Percentiles rank a stretch among this genome's conserved stretches.
Evolutionary conservation across 306 rosid species (phyloP).

Genomic region (Urtica urens): DNA sequence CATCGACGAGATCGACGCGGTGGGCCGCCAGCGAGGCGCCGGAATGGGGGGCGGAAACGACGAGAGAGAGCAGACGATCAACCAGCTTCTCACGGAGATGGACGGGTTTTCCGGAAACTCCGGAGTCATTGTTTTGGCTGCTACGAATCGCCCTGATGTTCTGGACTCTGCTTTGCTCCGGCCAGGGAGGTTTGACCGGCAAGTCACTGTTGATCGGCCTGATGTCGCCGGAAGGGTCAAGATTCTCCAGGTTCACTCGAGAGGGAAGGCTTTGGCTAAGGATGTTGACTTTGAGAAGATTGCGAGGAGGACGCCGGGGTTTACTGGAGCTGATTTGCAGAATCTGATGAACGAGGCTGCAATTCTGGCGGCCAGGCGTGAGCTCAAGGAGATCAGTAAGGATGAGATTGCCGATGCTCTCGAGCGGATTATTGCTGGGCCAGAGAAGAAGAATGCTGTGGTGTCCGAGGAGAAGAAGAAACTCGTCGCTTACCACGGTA

Average conservation of each 20-base stretch:
- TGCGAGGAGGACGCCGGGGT: slow-evolving; percentile 94
- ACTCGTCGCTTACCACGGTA: slow-evolving; percentile 76
- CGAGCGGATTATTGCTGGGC: slow-evolving; percentile 95
- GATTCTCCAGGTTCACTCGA: slow-evolving; percentile 94
- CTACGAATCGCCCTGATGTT: slow-evolving; percentile 93
- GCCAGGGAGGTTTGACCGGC: slow-evolving; percentile 93
- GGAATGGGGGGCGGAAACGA: slow-evolving; percentile 99
- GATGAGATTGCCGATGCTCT: slow-evolving; percentile 98
- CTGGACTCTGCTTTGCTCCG: slow-evolving; percentile 78
- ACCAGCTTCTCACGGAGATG: slow-evolving; percentile 97
- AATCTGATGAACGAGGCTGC: slow-evolving; percentile 99
- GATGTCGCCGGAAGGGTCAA: slow-evolving; percentile 96
- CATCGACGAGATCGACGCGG: slow-evolving; percentile 94
- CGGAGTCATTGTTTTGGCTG: slow-evolving; percentile 94
- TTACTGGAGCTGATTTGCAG: slow-evolving; percentile 71
- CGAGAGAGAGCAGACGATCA: slow-evolving; percentile 97
- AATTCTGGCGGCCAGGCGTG: slow-evolving; percentile 97
- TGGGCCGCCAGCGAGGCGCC: slow-evolving; percentile 99
- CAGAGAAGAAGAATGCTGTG: slow-evolving; percentile 96
- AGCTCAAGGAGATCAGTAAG: slow-evolving; percentile 93
- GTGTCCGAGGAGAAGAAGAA: slow-evolving; percentile 96
- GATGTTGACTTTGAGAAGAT: slow-evolving; percentile 96
- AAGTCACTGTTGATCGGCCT: slow-evolving; percentile 95
- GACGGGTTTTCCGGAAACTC: slow-evolving; percentile 97
- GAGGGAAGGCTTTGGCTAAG: slow-evolving; percentile 83